Evolutionary conservation across 2,329 filamentous ascomycete species (phyloP).

Genomic region (Sclerotinia glacialis): DNA sequence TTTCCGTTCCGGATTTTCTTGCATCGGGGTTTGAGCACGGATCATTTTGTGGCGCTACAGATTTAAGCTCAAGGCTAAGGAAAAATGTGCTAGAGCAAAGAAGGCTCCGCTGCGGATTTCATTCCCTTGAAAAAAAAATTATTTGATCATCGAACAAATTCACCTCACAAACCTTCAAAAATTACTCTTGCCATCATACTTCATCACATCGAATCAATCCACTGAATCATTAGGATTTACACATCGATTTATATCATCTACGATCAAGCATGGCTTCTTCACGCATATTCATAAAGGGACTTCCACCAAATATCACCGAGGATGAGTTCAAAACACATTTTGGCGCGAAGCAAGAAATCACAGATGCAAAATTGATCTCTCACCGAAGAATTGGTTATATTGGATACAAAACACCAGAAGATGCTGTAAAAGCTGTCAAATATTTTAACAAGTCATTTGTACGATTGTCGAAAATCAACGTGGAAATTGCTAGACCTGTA

Average conservation of each 20-base stretch:
- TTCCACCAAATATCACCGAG: constrained; percentile 83
- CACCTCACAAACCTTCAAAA: neutral
- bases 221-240: neutral
- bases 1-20: neutral
- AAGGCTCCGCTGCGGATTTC: constrained; percentile 10
- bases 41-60: neutral
- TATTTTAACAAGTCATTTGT: constrained; percentile 97
- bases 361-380: constrained; percentile 87
- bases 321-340: constrained; percentile 89
- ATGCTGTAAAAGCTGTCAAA: constrained; percentile 79
- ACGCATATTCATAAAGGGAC: constrained; percentile 73
- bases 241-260: neutral
- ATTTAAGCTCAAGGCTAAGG: constrained; percentile 20
- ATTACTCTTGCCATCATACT: neutral
- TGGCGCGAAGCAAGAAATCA: constrained; percentile 69
- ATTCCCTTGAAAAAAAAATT: constrained; percentile 14
- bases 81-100: constrained; percentile 16
- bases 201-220: neutral
- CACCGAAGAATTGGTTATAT: constrained; percentile 92
- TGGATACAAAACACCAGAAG: constrained; percentile 80
- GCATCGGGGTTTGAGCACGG: constrained; percentile 1
- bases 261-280: constrained; percentile 48
- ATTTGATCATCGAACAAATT: constrained; percentile 2
- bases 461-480: constrained; percentile 88
- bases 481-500: constrained; percentile 84